Base-by-base conservation (phyloP, 805 yeast species). In the Candida yuanshanica region DNA sequence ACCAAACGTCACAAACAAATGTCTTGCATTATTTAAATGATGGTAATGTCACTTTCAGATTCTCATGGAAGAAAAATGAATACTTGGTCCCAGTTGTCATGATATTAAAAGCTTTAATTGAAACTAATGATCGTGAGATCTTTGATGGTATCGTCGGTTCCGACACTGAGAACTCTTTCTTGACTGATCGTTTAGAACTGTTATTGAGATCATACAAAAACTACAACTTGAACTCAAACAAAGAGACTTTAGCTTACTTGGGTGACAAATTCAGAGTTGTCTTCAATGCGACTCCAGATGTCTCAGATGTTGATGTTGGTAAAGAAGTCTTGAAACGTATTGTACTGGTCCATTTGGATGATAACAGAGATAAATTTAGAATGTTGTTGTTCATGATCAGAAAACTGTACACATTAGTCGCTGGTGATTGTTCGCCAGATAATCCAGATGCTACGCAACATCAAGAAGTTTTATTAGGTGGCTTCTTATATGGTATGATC, bases 391-490 rank as follows among this genome's bases (percentile, higher is more conserved):
- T 90, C 67, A 93, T 93, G 98, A 81, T 93, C 56, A 79, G 98
- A 72, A 93, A 93, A 66, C 74, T 93, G 46, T 93, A 93, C 63
- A 75, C 98, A 0, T 74, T 93, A 49, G 98, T 91, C 35, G 96
- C 96, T 27, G 97, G 97, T 46, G 96, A 91, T 60, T 91, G 97
- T 64, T 70, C 90, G 39, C 91, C 96, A 14, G 99, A 93, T 64
- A 93, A 93, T 67, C 99, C 99, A 61, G 99, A 93, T 81, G 95
- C 98, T 37, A 87, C 96, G 9, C 99, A 93, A 72, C 97, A 93
- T 72, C 99, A 93, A 68, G 99, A 93, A 68, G 86, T 93, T 24
- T 68, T 93, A 48, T 74, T 93, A 43, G 98, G 98, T 49, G 99
- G 99, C 13, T 87, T 93, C 75, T 71, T 93, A 41, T 93, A 88